These are phyloP conservation scores for Linderina pennispora DNA, from an alignment of 192 early-diverging fungal species.

Conservation along the genomic window DNA sequence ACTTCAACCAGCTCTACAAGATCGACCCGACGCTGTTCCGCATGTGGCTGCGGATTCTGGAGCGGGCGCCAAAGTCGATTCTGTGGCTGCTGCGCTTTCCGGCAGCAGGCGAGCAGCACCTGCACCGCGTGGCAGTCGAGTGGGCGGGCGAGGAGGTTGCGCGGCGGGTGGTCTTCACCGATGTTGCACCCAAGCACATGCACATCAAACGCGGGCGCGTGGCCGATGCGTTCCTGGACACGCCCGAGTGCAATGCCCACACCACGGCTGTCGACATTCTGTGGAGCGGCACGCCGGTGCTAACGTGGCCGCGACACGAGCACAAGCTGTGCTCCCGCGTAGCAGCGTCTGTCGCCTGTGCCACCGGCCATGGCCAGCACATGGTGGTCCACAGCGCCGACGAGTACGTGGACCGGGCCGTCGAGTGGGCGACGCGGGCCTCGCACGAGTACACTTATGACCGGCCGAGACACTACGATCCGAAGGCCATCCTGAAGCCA, in stretches of 20 bases:
- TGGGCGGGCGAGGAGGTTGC: slow-evolving; percentile 75
- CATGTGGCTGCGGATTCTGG: slow-evolving; percentile 78
- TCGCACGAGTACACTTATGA: slow-evolving; percentile 23
- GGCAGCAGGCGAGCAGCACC: slow-evolving; percentile 73
- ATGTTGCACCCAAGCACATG: slow-evolving; percentile 75
- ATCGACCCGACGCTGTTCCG: slow-evolving; percentile 84
- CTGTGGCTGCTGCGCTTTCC: slow-evolving; percentile 92
- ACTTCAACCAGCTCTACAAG: slow-evolving; percentile 98
- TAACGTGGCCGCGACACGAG: slow-evolving; percentile 80
- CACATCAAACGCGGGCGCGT: slow-evolving; percentile 90
- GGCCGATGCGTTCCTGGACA: slow-evolving; percentile 89
- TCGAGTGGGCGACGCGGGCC: slow-evolving; percentile 51
- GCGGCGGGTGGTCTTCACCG: slow-evolving; percentile 77
- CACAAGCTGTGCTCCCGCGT: slow-evolving; percentile 93
- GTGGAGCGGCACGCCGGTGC: slow-evolving; percentile 89
- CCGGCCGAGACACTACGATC: not conserved
- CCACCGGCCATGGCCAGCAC: slow-evolving; percentile 64
- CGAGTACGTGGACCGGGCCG: slow-evolving; percentile 61
- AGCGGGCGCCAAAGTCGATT: slow-evolving; percentile 72
- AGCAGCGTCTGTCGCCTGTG: slow-evolving; percentile 76
- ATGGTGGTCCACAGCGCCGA: slow-evolving; percentile 61
- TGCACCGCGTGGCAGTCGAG: slow-evolving; percentile 62
- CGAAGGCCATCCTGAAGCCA: slow-evolving; percentile 11
- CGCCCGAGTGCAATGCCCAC: slow-evolving; percentile 95
- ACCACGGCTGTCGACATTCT: slow-evolving; percentile 94